These are phyloP conservation scores for Cladosporium oxysporum DNA, from an alignment of 2,329 filamentous ascomycete genomes.

Conservation along the genomic window DNA sequence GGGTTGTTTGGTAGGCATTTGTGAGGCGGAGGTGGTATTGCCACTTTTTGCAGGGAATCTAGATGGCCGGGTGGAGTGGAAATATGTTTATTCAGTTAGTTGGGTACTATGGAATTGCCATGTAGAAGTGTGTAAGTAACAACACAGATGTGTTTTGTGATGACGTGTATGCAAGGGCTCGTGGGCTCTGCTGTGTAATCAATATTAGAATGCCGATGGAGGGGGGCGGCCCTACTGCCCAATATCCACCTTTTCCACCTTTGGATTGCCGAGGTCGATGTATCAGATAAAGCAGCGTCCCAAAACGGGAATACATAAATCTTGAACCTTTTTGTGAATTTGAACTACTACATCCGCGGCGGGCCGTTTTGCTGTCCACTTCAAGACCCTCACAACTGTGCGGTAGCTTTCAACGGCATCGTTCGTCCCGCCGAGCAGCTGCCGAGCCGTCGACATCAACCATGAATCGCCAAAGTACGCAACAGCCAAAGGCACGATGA, in stretches of 20 bases:
- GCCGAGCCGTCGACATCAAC: background rate
- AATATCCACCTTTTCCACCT: too few relatives aligned
- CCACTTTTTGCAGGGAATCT: background rate
- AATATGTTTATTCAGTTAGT: background rate
- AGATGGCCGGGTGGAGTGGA: background rate
- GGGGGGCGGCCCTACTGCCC: background rate
- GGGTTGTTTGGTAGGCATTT: constrained; percentile 35
- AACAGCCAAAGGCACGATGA: background rate
- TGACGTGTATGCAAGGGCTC: constrained; percentile 2
- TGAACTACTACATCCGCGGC: background rate
- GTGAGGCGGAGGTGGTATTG: background rate
- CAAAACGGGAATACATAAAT: background rate
- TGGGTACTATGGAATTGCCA: background rate
- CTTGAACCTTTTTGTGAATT: background rate
- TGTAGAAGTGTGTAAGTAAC: background rate
- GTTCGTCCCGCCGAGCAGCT: background rate
- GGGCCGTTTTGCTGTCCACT: background rate
- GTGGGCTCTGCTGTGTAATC: constrained; percentile 3
- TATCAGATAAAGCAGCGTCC: background rate
- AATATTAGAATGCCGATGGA: background rate
- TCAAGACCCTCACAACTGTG: background rate
- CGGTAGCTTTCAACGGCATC: background rate
- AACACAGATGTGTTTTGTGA: background rate
- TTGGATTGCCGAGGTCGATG: background rate
- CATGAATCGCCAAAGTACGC: background rate